Conservation (phyloP, 345 rosid genomes). For the Pugionium cornutum region DNA sequence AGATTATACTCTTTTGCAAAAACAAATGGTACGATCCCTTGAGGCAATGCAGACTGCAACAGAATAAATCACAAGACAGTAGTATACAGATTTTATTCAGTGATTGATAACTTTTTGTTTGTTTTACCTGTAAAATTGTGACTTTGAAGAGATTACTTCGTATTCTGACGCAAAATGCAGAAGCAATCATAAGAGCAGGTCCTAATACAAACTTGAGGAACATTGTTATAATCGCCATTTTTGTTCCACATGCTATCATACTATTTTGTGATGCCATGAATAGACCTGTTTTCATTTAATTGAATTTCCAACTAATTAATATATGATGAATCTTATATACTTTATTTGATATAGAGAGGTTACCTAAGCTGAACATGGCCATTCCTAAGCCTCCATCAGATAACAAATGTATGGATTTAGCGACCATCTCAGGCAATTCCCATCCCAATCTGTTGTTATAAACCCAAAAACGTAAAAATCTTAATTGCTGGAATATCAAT, state of each 20-base stretch:
- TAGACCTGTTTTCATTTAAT: slow-evolving; percentile 52
- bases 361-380: slow-evolving; percentile 98
- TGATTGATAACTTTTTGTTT: background rate
- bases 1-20: slow-evolving; percentile 85
- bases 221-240: slow-evolving; percentile 56
- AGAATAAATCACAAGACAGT: background rate
- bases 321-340: background rate
- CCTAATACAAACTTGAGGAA: slow-evolving; percentile 61
- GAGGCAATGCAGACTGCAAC: slow-evolving; percentile 88
- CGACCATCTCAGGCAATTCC: slow-evolving; percentile 62
- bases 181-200: slow-evolving; percentile 71
- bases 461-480: background rate
- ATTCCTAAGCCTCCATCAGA: slow-evolving; percentile 91
- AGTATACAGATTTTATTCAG: background rate
- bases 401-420: slow-evolving; percentile 63
- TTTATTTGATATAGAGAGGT: background rate
- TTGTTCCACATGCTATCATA: slow-evolving; percentile 73
- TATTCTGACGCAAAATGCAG: slow-evolving; percentile 55
- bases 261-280: slow-evolving; percentile 76
- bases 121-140: slow-evolving; percentile 68
- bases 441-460: slow-evolving; percentile 53
- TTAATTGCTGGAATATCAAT: slow-evolving; percentile 14
- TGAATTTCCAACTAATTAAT: background rate
- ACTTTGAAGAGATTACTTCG: slow-evolving; percentile 51
- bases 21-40: slow-evolving; percentile 86